Base-by-base conservation (phyloP, 2,329 filamentous ascomycete genomes). In the Colletotrichum higginsianum region DNA sequence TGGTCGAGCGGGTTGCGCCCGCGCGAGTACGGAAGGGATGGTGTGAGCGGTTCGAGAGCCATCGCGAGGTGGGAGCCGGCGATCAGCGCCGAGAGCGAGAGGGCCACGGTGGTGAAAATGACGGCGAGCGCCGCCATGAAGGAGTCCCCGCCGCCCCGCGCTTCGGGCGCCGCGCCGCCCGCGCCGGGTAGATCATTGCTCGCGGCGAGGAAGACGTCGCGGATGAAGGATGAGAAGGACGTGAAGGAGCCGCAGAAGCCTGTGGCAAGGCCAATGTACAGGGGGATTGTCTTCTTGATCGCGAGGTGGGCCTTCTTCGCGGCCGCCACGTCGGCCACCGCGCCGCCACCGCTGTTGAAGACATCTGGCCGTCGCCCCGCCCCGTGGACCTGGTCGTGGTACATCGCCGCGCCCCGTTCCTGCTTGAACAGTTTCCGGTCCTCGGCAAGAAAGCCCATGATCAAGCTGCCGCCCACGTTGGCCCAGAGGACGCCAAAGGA, bases 221-320 rank as follows among this genome's bases (percentile, higher is more conserved):
- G 88, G 57, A 95, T 91, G 79, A 97, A 97, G 23, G 92, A 91
- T 0, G 95, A 97, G 81, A 98, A 98, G 12, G 93, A 95, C 0
- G 95, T 98, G 77, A 96, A 94, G 75, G 93, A 95, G 73, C 96
- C 94, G 77, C 94, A 97, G 80, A 96, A 96, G 13, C 93, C 96
- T 0, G 93, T 97, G 0, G 94, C 90, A 7, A 98, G 88, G 61
- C 93, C 95, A 70, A 97, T 92, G 78, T 97, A 98, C 0, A 98
- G 85, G 0, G 96, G 95, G 38, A 97, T 93, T 0, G 93, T 93
- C 84, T 97, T 97, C 79, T 98, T 98, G 38, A 86, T 83, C 6
- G 90, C 85, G 47, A 87, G 80, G 78, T 93, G 89, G 1, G 86
- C 86, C 77, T 91, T 88, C 75, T 86, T 88, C 5, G 85, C 85